These are phyloP conservation scores for Emydomyces testavorans DNA, from an alignment of 2,329 filamentous ascomycete genomes.

Conservation along the genomic window DNA sequence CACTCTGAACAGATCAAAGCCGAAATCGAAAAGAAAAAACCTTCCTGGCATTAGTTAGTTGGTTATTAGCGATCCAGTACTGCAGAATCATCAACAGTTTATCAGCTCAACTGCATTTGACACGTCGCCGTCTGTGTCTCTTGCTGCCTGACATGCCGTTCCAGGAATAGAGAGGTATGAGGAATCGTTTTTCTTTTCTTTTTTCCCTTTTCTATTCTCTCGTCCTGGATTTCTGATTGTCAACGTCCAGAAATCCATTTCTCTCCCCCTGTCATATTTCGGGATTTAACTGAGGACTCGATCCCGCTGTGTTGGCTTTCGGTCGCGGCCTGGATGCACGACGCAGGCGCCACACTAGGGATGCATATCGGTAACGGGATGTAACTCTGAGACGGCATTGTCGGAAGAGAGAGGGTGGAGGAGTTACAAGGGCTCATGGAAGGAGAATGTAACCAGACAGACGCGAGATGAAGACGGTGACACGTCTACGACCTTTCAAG, in stretches of 20 bases:
- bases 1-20: background rate
- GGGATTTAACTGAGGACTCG: conserved; percentile 4
- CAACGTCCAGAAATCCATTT: background rate
- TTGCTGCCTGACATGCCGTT: background rate
- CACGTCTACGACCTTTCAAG: no score
- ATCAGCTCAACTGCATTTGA: background rate
- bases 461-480: background rate
- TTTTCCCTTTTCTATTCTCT: background rate
- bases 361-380: background rate
- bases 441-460: background rate
- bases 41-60: background rate
- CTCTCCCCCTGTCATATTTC: background rate
- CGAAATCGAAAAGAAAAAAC: background rate
- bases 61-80: no score
- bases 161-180: background rate
- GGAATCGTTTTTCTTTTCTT: background rate
- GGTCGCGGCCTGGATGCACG: background rate
- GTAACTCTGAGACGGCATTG: no score
- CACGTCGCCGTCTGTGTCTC: background rate
- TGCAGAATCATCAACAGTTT: no score
- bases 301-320: background rate
- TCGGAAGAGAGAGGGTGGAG: no score
- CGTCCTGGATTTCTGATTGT: background rate
- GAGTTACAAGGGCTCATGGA: no score
- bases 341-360: conserved; percentile 3